phyloP scores from a whole-genome alignment of 805 yeast species.

The Maudiozyma barnettii region DNA sequence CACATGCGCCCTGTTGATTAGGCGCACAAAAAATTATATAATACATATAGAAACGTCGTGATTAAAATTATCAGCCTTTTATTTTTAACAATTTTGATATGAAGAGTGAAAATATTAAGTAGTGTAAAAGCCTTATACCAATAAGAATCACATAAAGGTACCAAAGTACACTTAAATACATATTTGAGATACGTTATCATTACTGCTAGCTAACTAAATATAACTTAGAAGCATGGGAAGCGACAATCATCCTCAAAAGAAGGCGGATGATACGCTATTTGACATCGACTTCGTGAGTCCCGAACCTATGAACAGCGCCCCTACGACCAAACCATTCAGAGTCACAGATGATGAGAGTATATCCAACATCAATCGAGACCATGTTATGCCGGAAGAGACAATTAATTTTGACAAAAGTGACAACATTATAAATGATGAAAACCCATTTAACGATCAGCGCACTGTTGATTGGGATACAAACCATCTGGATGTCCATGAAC shows the following conservation, averaged over 20 bases:
- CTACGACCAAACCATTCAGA: neutral
- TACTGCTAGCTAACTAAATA: neutral
- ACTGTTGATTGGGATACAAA: conserved; percentile 10
- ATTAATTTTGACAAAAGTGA: conserved; percentile 28
- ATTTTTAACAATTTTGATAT: too few species aligned
- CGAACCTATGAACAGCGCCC: conserved; percentile 4
- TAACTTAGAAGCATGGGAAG: neutral
- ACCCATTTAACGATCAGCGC: conserved; percentile 17
- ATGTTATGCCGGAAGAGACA: conserved; percentile 26
- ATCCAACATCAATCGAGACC: conserved; percentile 8
- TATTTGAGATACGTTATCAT: neutral
- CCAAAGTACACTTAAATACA: too few species aligned
- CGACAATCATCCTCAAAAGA: neutral
- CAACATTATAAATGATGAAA: conserved; percentile 31
- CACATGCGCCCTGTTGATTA: too few species aligned
- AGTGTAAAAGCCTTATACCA: too few species aligned
- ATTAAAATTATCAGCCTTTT: too few species aligned
- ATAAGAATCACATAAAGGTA: too few species aligned
- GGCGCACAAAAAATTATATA: too few species aligned
- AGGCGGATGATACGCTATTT: conserved; percentile 28
- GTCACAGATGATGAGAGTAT: conserved; percentile 3
- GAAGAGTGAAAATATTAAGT: too few species aligned
- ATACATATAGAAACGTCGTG: too few species aligned
- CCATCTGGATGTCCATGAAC: conserved; percentile 6
- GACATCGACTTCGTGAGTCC: conserved; percentile 33